Base-by-base conservation (phyloP, 2,329 filamentous ascomycete species). In the Aspergillus japonicus region DNA sequence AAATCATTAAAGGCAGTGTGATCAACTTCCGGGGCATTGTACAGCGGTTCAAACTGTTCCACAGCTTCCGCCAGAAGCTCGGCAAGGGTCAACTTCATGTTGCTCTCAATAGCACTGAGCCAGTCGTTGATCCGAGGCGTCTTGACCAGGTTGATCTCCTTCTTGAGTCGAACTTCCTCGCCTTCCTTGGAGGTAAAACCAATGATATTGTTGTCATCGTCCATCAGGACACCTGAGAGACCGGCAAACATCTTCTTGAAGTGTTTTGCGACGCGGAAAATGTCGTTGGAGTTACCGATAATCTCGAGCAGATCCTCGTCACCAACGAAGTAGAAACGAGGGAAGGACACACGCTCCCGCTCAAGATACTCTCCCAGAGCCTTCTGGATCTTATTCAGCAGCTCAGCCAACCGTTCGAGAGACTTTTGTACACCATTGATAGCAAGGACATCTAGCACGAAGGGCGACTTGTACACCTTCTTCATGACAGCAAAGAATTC, bases 171-270 rank as follows among this genome's bases (percentile, higher is more conserved):
- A 53, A 99, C 92, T 63, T 88, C 84, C 77, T 99, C 95, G 55
- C 89, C 93, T 77, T 99, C 96, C 73, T 96, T 97, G 0, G 95
- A 99, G 2, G 90, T 95, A 69, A 98, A 94, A 6, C 92, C 94
- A 26, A 89, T 89, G 64, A 99, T 98, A 63, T 91, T 87, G 26
- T 88, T 87, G 68, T 97, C 91, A 57, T 98, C 92, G 66, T 96
- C 92, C 82, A 97, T 94, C 47, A 93, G 82, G 39, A 99, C 84
- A 3, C 95, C 95, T 4, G 89, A 94, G 51, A 99, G 83, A 63
- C 95, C 95, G 64, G 96, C 95, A 81, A 99, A 99, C 95, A 99
- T 99, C 82, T 99, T 99, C 76, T 96, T 94, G 82, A 99, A 92
- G 80, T 99, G 96, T 76, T 99, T 99, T 47, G 95, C 92, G 66